These are phyloP conservation scores for Paecilomyces dactylethromorphus DNA, from an alignment of 2,329 filamentous ascomycete species.

Conservation along the genomic window DNA sequence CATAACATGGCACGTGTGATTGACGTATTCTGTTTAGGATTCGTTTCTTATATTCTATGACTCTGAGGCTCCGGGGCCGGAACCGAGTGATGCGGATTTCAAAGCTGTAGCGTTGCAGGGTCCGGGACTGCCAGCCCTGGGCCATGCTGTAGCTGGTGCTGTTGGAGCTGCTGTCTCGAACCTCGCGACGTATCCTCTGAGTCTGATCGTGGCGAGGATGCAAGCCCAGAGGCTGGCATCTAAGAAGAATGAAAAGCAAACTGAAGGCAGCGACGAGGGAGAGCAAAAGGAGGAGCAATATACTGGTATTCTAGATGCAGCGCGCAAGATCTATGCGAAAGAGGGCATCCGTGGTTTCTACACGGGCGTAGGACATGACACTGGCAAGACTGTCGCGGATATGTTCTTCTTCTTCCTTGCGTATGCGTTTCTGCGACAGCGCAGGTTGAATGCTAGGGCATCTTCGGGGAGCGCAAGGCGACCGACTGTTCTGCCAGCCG, in stretches of 20 bases:
- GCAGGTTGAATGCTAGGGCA: constrained; percentile 34
- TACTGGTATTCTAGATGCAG: constrained; percentile 60
- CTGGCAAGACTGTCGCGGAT: constrained; percentile 63
- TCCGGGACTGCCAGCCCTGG: constrained; percentile 61
- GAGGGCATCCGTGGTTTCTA: constrained; percentile 75
- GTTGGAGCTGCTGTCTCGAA: constrained; percentile 73
- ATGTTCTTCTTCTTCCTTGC: constrained; percentile 83
- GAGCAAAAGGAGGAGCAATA: constrained; percentile 43
- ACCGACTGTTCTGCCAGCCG: constrained; percentile 44
- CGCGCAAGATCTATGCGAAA: constrained; percentile 60
- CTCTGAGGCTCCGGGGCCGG: constrained; percentile 24
- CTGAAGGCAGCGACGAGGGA: constrained; percentile 49
- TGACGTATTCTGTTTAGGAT: background rate
- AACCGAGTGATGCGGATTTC: constrained; percentile 19
- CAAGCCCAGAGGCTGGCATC: constrained; percentile 65
- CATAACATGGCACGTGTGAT: background rate
- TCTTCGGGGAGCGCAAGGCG: constrained; percentile 17
- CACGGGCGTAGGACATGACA: constrained; percentile 56
- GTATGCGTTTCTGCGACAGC: constrained; percentile 54
- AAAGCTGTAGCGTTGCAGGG: constrained; percentile 26
- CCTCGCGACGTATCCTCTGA: constrained; percentile 71
- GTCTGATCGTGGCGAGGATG: constrained; percentile 72
- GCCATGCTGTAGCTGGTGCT: constrained; percentile 75
- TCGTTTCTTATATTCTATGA: constrained; percentile 32
- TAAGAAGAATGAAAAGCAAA: constrained; percentile 19